Conservation (phyloP, 140 eudicot genomes). For the Oenanthe javanica region DNA sequence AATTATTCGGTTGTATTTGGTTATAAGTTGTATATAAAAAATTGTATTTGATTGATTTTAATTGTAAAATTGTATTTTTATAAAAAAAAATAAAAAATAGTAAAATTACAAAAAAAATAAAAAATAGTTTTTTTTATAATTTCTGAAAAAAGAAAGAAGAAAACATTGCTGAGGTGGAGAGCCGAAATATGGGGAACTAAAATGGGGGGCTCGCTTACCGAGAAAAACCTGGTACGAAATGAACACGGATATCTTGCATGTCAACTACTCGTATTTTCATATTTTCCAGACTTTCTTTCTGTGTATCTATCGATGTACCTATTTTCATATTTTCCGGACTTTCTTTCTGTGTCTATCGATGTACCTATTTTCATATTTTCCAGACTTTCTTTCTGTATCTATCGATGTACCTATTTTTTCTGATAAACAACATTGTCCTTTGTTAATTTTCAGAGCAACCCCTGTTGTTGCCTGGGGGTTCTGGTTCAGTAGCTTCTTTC, state of each 20-base stretch:
- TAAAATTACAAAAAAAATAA: too few relatives aligned
- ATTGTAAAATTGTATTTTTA: too few relatives aligned
- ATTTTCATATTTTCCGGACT: too few relatives aligned
- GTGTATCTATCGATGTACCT: too few relatives aligned
- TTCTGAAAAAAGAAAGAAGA: neutral
- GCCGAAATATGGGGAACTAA: neutral
- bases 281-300: neutral
- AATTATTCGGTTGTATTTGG: too few relatives aligned
- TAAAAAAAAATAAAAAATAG: too few relatives aligned
- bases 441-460: neutral
- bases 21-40: too few relatives aligned
- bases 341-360: too few relatives aligned
- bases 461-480: constrained; percentile 16
- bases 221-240: neutral
- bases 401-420: neutral
- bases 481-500: constrained; percentile 11
- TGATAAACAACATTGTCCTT: neutral
- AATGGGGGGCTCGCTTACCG: neutral
- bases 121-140: too few relatives aligned
- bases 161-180: neutral
- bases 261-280: neutral
- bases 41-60: too few relatives aligned
- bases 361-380: too few relatives aligned
- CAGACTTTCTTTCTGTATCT: too few relatives aligned
- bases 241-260: constrained; percentile 1